Evolutionary conservation across 331 rosid species (phyloP), one percentile per base, ranked within the genome.

Genomic region (Pyrus hybrid): DNA sequence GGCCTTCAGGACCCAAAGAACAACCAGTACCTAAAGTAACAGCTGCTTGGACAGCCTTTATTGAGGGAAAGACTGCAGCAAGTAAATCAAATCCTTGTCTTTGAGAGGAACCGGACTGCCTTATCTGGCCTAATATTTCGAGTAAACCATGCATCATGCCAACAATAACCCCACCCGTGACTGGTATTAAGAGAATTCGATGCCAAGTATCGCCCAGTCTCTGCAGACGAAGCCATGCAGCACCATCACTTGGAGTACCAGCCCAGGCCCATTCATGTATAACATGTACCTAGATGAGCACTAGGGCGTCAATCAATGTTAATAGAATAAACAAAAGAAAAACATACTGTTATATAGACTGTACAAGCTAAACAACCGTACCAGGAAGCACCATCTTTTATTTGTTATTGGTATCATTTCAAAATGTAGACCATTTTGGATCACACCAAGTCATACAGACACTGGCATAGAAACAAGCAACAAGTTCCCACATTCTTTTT

Each of bases 1-100:
- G 98, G 65, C 98, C 98, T 86, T 93, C 98, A 37, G 98, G 98
- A 82, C 98, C 98, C 87, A 93, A 86, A 26, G 98, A 93, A 84
- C 98, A 89, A 62, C 98, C 98, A 64, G 98, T 90, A 72, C 98
- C 98, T 71, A 93, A 78, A 82, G 96, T 87, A 43, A 93, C 80
- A 67, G 98, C 96, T n/a, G 98, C 98, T 81, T 93, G 98, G 80
- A 93, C 78, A 62, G 96, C 98, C 87, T 89, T 93, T 68, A 93
- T 84, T 4, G 90, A 87, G 16, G 96, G 96, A 73, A 86, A 87
- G 69, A 90, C 86, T 77, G 91, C 98, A 41, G 90, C 79, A 77
- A 93, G 86, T 63, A 93, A 73, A 86, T 91, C 93, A 83, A 91
- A 87, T 63, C 98, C 96, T 77, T 87, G 93, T 47, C 91, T 77